These are phyloP conservation scores for Rhizopogon vulgaris DNA, from an alignment of 768 basidiomycete genomes.

Conservation along the genomic window DNA sequence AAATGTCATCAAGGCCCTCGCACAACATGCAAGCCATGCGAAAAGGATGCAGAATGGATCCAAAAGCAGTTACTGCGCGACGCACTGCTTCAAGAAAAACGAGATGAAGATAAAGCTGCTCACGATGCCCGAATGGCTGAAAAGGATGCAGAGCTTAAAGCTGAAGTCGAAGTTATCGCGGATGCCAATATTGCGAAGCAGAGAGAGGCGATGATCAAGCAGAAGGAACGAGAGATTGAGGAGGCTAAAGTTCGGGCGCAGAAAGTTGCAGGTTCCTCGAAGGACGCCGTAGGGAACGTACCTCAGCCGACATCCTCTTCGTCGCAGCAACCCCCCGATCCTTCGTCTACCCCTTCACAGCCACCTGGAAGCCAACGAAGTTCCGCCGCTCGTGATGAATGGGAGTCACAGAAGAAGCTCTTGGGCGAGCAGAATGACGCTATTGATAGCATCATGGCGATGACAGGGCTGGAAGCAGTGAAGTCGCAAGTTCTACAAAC, in stretches of 20 bases:
- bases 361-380: background rate
- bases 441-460: conserved; percentile 53
- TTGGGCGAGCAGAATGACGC: conserved; percentile 41
- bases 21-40: conserved; percentile 37
- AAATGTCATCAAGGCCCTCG: conserved; percentile 34
- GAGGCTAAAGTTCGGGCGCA: conserved; percentile 10
- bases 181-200: conserved; percentile 31
- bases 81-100: conserved; percentile 30
- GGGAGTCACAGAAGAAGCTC: conserved; percentile 46
- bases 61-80: conserved; percentile 32
- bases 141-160: conserved; percentile 31
- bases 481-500: conserved; percentile 47
- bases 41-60: conserved; percentile 28
- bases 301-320: background rate
- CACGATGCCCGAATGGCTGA: conserved; percentile 34
- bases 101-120: conserved; percentile 34
- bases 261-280: background rate
- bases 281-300: background rate
- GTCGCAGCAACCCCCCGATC: background rate
- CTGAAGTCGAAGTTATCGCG: conserved; percentile 18
- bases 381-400: conserved; percentile 24
- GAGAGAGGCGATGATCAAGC: conserved; percentile 26
- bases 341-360: background rate
- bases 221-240: conserved; percentile 37
- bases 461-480: conserved; percentile 56